Base-by-base conservation (phyloP, 768 basidiomycete species). In the Leccinellum albellum region DNA sequence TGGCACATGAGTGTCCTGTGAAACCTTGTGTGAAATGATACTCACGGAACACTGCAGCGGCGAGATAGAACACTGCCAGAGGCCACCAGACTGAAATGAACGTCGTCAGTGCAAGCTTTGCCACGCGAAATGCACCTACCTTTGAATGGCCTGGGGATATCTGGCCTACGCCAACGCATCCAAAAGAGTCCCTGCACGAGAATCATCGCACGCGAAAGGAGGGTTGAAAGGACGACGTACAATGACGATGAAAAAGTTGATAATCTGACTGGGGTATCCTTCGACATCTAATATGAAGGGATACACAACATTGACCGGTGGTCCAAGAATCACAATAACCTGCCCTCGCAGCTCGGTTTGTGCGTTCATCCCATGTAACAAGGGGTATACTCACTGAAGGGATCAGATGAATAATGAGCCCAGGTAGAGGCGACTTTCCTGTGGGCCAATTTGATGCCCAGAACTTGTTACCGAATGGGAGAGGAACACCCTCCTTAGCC, bases 391-490 rank as follows among this genome's bases (percentile, higher is more conserved):
- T 51, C 48, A 77, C 80, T 0, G 83, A 81, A 21, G 81, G 77
- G 37, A 83, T 82, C 26, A 84, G 61, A 51, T 84, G 80, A 6
- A 85, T 74, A 50, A 84, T 77, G 3, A 84, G 74, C 0, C 81
- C 83, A 0, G 82, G 81, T 24, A 84, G 64, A 0, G 83, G 83
- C 0, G 83, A 79, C 59, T 79, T 79, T 7, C 82, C 80, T 2
- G 79, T 81, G 1, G 82, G 82, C 82, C 82, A 83, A 62, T 84
- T 85, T 1, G 81, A 82, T 1, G 83, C 83, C 83, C 82, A 83
- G 61, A 85, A 81, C 24, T 67, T 75, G 60, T 80, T 84, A 3
- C 81, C 81, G 52, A 83, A 83, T 0, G 83, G 82, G 0, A 85
- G 74, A 12, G 82, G 83, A n/a, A 85, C 71, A 1, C 83, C 83